phyloP scores from a whole-genome alignment of 2,329 filamentous ascomycete species.

The Pyricularia sp. region DNA sequence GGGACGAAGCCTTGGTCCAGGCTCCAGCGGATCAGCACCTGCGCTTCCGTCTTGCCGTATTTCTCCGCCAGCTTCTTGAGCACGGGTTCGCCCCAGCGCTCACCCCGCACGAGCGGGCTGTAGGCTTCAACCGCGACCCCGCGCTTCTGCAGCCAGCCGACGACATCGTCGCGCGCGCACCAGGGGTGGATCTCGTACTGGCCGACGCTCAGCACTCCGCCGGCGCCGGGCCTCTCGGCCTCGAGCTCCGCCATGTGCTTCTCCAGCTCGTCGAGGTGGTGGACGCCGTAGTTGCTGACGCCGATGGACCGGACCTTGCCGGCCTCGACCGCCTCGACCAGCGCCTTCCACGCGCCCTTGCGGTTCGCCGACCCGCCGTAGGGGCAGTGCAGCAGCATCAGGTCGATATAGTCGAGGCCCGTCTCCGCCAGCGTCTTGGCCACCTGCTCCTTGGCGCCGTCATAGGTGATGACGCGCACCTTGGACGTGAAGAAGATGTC shows the following conservation, averaged over 20 bases:
- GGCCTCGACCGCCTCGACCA: constrained; percentile 49
- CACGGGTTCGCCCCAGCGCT: constrained; percentile 56
- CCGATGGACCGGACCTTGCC: constrained; percentile 50
- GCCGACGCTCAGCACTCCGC: constrained; percentile 65
- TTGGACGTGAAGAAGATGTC: constrained; percentile 45
- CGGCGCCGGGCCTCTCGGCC: constrained; percentile 45
- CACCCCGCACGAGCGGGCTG: constrained; percentile 48
- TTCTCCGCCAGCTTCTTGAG: constrained; percentile 55
- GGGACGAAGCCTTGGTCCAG: constrained; percentile 63
- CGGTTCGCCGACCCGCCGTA: constrained; percentile 42
- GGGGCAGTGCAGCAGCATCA: constrained; percentile 50
- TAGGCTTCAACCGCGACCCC: constrained; percentile 52
- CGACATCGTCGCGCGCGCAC: constrained; percentile 68
- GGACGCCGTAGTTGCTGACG: constrained; percentile 52
- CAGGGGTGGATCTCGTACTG: constrained; percentile 89
- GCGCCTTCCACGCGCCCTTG: constrained; percentile 47
- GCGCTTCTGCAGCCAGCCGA: constrained; percentile 57
- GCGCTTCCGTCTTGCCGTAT: constrained; percentile 59
- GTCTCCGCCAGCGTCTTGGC: constrained; percentile 48
- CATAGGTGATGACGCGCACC: constrained; percentile 39
- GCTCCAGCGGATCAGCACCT: constrained; percentile 70
- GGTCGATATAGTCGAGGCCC: constrained; percentile 52
- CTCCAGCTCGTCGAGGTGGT: constrained; percentile 49
- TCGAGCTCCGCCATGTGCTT: constrained; percentile 47
- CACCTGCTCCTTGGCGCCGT: constrained; percentile 50